Conservation (phyloP, 2,329 filamentous ascomycete species). For the Verticillium nubilum region DNA sequence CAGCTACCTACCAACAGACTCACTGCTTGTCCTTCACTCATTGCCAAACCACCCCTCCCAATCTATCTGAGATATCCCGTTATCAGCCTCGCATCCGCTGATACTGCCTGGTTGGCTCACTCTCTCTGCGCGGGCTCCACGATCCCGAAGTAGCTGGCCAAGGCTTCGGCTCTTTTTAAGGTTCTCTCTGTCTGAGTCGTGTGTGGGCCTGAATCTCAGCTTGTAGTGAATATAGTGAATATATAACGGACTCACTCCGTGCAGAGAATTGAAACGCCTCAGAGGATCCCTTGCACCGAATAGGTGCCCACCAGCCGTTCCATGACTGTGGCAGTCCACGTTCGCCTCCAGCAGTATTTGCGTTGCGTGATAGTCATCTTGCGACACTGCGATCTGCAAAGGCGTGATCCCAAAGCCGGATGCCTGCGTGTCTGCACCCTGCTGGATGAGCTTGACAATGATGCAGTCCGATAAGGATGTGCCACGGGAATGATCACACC, state of each 20-base stretch:
- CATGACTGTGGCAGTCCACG: background rate
- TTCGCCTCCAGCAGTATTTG: background rate
- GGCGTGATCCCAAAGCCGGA: background rate
- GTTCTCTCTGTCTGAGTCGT: background rate
- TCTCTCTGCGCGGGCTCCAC: background rate
- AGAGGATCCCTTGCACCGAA: background rate
- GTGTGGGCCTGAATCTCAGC: background rate
- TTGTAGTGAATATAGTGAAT: background rate
- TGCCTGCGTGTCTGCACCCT: background rate
- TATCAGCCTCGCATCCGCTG: background rate
- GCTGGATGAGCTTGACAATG: background rate
- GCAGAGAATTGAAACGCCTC: background rate
- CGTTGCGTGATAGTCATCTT: background rate
- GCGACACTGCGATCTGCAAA: background rate
- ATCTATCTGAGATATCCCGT: background rate
- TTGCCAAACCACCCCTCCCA: background rate
- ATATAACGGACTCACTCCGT: background rate
- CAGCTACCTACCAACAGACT: too few relatives aligned
- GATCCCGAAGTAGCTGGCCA: background rate
- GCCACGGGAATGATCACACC: background rate
- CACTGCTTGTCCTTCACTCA: too few relatives aligned
- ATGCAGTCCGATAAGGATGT: background rate
- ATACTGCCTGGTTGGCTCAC: background rate
- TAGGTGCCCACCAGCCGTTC: background rate
- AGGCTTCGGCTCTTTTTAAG: background rate